A percentile compares a stretch with the other conserved stretches of the same genome.
These are phyloP conservation scores for Gossypium trilobum DNA, from an alignment of 441 rosid species.

Conservation along the genomic window DNA sequence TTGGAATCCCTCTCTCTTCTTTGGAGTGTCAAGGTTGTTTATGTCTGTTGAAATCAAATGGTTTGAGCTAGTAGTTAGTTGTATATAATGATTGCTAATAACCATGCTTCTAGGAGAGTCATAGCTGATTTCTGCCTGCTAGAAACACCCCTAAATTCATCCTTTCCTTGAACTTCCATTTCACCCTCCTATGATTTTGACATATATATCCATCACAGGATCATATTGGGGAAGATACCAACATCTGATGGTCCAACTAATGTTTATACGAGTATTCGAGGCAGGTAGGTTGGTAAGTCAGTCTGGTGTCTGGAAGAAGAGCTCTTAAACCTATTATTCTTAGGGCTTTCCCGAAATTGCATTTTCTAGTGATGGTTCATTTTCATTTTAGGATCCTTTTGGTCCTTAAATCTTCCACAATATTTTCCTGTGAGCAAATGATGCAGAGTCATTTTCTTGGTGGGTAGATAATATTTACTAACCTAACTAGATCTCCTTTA, in stretches of 20 bases:
- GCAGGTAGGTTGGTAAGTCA: constrained; percentile 93
- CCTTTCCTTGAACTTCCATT: constrained; percentile 32
- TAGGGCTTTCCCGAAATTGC: constrained; percentile 19
- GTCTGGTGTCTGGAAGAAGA: constrained; percentile 25
- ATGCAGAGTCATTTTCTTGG: background rate
- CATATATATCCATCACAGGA: constrained; percentile 60
- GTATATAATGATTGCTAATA: background rate
- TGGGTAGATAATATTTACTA: background rate
- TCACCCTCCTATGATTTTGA: constrained; percentile 20
- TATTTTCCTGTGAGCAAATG: background rate
- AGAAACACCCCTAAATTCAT: constrained; percentile 25
- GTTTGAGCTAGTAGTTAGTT: background rate
- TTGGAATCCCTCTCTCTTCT: background rate
- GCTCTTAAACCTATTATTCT: constrained; percentile 13
- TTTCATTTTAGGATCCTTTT: constrained; percentile 2
- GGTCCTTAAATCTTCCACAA: constrained; percentile 1
- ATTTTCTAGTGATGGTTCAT: constrained; percentile 13
- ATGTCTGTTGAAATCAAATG: constrained; percentile 8
- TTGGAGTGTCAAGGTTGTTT: background rate
- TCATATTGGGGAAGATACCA: constrained; percentile 84
- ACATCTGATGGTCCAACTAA: constrained; percentile 80
- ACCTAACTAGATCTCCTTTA: background rate
- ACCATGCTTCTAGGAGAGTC: constrained; percentile 17
- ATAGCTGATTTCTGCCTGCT: constrained; percentile 11
- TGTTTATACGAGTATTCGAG: constrained; percentile 70